These are phyloP conservation scores for Nigrospora osmanthi DNA, from an alignment of 2,329 filamentous ascomycete species.

Conservation along the genomic window DNA sequence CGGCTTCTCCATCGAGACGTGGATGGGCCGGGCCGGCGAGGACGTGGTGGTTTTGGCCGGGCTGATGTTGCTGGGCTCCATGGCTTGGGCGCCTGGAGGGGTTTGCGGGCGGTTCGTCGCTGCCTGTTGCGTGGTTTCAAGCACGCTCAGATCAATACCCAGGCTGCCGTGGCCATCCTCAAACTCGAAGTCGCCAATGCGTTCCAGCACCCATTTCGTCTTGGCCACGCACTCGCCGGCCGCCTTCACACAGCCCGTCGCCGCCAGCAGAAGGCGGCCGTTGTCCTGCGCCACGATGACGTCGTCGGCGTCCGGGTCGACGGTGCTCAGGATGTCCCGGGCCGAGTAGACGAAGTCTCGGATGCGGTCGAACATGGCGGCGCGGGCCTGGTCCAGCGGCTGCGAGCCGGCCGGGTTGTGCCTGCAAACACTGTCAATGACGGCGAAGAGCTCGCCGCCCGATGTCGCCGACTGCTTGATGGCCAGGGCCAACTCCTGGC, in stretches of 20 bases:
- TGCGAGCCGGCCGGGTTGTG: conserved; percentile 64
- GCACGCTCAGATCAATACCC: conserved; percentile 45
- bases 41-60: background rate
- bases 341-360: conserved; percentile 75
- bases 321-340: conserved; percentile 65
- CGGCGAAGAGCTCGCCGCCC: conserved; percentile 68
- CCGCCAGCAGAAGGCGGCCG: conserved; percentile 65
- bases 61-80: background rate
- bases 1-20: conserved; percentile 54
- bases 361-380: conserved; percentile 72
- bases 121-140: conserved; percentile 32
- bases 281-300: conserved; percentile 77
- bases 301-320: conserved; percentile 64
- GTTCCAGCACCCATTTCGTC: conserved; percentile 76
- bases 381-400: conserved; percentile 59
- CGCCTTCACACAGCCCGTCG: conserved; percentile 80
- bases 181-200: conserved; percentile 85
- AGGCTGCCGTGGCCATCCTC: conserved; percentile 56
- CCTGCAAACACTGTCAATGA: conserved; percentile 75
- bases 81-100: background rate
- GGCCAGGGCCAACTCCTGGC: conserved; percentile 71
- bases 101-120: conserved; percentile 16
- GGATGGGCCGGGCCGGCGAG: conserved; percentile 17
- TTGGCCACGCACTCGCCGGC: conserved; percentile 88
- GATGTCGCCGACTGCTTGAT: conserved; percentile 79